Percentiles rank a stretch among this genome's conserved stretches.
phyloP scores from a whole-genome alignment of 116 monocot genomes.

The Phalaenopsis hybrid region DNA sequence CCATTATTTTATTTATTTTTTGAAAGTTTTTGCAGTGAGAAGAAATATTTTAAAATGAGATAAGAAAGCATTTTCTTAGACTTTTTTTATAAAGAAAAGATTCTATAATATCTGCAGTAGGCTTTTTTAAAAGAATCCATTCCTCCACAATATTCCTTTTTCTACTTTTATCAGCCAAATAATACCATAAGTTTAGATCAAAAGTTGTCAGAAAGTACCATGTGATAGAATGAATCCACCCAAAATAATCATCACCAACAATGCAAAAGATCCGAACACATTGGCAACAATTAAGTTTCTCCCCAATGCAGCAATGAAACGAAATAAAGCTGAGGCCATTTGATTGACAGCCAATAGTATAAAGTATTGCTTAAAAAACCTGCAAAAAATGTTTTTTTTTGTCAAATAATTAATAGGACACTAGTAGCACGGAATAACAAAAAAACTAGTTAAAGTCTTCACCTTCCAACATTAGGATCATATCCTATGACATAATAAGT shows the following conservation, averaged over 20 bases:
- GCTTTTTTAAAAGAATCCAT: no score
- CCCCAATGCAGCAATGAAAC: slow-evolving; percentile 24
- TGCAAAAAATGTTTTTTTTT: background rate
- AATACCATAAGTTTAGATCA: no score
- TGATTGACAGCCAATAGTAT: slow-evolving; percentile 30
- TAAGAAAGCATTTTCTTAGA: background rate
- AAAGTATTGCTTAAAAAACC: slow-evolving; percentile 39
- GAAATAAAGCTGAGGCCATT: slow-evolving; percentile 36
- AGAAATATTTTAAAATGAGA: background rate
- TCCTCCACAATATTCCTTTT: no score
- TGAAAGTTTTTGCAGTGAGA: no score
- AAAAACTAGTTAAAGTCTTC: no score
- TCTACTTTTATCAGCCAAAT: no score
- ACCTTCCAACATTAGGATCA: slow-evolving; percentile 26
- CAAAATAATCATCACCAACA: slow-evolving; percentile 10
- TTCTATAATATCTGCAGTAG: no score
- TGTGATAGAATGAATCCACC: slow-evolving; percentile 33
- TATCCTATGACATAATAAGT: slow-evolving; percentile 33
- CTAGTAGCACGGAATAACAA: no score
- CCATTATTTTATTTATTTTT: background rate
- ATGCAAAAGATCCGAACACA: slow-evolving; percentile 9
- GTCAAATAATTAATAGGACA: background rate
- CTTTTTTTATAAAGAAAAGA: no score
- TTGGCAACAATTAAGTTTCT: slow-evolving; percentile 14
- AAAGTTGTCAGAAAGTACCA: background rate